Evolutionary conservation across 768 basidiomycete species (phyloP), one percentile per base, ranked within the genome.

Genomic region (Pisolithus tinctorius): DNA sequence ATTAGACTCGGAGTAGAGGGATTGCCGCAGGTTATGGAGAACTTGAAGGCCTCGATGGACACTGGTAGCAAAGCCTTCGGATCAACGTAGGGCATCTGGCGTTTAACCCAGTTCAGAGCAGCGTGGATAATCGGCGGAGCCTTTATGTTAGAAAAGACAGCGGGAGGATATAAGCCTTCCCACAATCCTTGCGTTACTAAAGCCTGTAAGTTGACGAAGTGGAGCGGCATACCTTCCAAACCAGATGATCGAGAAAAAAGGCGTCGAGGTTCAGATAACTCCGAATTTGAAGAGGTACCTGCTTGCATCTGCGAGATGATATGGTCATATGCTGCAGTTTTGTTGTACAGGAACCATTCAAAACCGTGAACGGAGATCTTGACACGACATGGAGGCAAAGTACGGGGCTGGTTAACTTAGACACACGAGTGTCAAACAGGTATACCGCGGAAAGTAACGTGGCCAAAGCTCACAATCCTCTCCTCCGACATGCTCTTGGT

Each of bases 331-430:
- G 92, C 84, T 4, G 89, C 80, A 3, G 91, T 94, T 45, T 83
- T 76, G 69, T 97, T 98, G 69, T 90, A 96, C 39, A 98, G 60
- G 65, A 91, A 91, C 85, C 90, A 93, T 65, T 98, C 93, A 41
- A 93, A 74, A 16, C 95, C 95, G 58, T 94, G 82, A 3, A 89
- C 59, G 6, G 83, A 83, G 27, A 93, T 63, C 49, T 88, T 84
- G 29, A 97, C 80, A 37, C 95, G 84, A 60, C 92, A 95, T 13
- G 86, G 80, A 51, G 79, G 74, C 23, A 77, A 61, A 13, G 63
- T 59, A 13, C 63, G 53, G 1, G 64, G 59, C 42, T 63, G 62
- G 57, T 74, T 70, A 39, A 66, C 74, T 76, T 51, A 14, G 45
- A 55, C 23, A 29, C 45, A 20, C 16, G 30, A 7, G 27, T 56